These are phyloP conservation scores for Penicillium paneum DNA, from an alignment of 2,329 filamentous ascomycete genomes.

Conservation along the genomic window DNA sequence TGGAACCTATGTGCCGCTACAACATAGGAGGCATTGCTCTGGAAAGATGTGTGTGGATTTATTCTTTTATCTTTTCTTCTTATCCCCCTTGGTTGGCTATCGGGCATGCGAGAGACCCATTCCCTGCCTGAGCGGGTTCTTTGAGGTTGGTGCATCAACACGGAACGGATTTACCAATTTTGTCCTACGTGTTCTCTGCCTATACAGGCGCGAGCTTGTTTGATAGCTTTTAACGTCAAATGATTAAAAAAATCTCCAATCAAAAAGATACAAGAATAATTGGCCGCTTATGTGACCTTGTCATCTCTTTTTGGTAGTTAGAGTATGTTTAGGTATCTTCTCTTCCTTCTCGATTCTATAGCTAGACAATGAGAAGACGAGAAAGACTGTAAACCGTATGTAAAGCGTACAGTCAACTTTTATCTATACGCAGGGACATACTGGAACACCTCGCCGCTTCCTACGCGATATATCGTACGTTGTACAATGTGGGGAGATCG, in stretches of 20 bases:
- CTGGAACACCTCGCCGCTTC: no score
- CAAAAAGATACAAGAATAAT: background rate
- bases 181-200: background rate
- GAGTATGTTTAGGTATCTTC: no score
- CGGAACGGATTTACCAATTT: background rate
- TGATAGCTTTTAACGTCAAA: conserved; percentile 5
- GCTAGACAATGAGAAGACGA: no score
- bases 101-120: conserved; percentile 1
- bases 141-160: conserved; percentile 3
- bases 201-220: background rate
- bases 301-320: no score
- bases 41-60: conserved; percentile 7
- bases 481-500: background rate
- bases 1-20: background rate
- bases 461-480: no score
- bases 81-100: background rate
- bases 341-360: no score
- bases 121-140: conserved; percentile 2
- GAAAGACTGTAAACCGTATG: no score
- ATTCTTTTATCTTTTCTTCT: conserved; percentile 18
- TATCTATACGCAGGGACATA: no score
- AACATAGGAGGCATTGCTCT: background rate
- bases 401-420: no score
- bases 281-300: no score
- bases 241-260: conserved; percentile 1